Conservation (phyloP, 2,329 filamentous ascomycete species). For the Exophiala phaeomuriformis region DNA sequence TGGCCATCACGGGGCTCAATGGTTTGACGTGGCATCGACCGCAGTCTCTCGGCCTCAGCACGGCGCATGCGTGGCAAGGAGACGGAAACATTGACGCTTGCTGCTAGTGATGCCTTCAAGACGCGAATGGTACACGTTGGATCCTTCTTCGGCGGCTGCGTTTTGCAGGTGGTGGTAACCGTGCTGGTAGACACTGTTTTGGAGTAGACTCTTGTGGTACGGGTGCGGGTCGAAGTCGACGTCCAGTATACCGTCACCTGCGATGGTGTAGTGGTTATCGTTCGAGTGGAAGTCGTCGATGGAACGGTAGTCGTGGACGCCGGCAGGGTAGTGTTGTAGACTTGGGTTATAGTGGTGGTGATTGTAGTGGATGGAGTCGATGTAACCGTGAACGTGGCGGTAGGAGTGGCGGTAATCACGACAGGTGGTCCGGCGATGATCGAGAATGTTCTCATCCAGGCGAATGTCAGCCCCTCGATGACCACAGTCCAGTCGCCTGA, state of each 20-base stretch:
- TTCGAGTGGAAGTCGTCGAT: constrained; percentile 14
- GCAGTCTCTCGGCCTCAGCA: neutral
- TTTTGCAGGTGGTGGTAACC: constrained; percentile 12
- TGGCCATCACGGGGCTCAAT: neutral
- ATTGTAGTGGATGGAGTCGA: constrained; percentile 14
- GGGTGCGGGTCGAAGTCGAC: constrained; percentile 12
- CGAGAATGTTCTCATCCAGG: constrained; percentile 21
- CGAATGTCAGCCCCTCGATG: constrained; percentile 25
- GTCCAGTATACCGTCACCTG: constrained; percentile 19
- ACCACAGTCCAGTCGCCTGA: constrained; percentile 23
- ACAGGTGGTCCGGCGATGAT: constrained; percentile 23
- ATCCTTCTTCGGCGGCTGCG: constrained; percentile 16
- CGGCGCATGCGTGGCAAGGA: constrained; percentile 3
- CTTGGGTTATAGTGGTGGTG: constrained; percentile 17
- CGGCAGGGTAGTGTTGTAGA: constrained; percentile 12
- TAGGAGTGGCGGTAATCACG: constrained; percentile 17
- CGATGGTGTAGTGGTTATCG: constrained; percentile 14
- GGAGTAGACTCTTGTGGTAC: constrained; percentile 13
- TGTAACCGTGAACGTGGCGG: constrained; percentile 20
- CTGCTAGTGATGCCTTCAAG: constrained; percentile 17
- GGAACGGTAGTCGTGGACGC: constrained; percentile 20
- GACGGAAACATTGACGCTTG: neutral
- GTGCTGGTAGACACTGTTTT: constrained; percentile 17
- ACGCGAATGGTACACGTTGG: constrained; percentile 19
- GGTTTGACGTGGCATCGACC: neutral